These are phyloP conservation scores for Ophiosphaerella herpotricha DNA, from an alignment of 2,329 filamentous ascomycete genomes.

Conservation along the genomic window DNA sequence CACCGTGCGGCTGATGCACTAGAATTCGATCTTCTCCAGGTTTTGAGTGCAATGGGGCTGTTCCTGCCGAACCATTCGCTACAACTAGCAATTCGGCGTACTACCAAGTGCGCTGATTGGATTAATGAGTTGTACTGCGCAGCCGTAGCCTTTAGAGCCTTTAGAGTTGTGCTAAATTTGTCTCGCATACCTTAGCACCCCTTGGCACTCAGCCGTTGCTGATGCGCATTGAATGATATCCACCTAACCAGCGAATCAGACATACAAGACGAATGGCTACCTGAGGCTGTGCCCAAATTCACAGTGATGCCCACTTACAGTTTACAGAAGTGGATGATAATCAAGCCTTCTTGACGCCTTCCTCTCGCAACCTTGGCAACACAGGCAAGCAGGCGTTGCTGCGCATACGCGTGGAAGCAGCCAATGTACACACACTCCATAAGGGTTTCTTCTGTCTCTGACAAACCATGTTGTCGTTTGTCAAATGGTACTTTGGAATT, in stretches of 20 bases:
- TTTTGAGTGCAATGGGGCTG: background rate
- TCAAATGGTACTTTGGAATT: too few relatives aligned
- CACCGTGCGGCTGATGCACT: background rate
- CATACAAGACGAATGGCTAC: background rate
- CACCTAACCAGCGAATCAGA: background rate
- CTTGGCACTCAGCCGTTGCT: background rate
- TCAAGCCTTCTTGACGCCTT: background rate
- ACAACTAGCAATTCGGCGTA: background rate
- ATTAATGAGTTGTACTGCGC: background rate
- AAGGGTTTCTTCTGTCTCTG: too few relatives aligned
- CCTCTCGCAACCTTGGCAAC: background rate
- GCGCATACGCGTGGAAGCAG: too few relatives aligned
- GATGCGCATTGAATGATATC: background rate
- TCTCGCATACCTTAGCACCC: background rate
- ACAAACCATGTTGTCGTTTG: too few relatives aligned
- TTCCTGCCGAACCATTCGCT: background rate
- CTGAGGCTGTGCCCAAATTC: background rate
- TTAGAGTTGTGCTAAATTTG: background rate
- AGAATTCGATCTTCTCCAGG: background rate
- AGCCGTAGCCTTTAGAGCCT: background rate
- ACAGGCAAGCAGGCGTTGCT: too few relatives aligned
- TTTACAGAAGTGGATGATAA: slow-evolving; percentile 27
- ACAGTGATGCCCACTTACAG: background rate
- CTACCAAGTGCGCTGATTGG: background rate
- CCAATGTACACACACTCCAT: too few relatives aligned